Percentiles rank a stretch among this genome's conserved stretches.
Conservation (phyloP, 1,284 basidiomycete genomes). For the Heterobasidion irregulare region DNA sequence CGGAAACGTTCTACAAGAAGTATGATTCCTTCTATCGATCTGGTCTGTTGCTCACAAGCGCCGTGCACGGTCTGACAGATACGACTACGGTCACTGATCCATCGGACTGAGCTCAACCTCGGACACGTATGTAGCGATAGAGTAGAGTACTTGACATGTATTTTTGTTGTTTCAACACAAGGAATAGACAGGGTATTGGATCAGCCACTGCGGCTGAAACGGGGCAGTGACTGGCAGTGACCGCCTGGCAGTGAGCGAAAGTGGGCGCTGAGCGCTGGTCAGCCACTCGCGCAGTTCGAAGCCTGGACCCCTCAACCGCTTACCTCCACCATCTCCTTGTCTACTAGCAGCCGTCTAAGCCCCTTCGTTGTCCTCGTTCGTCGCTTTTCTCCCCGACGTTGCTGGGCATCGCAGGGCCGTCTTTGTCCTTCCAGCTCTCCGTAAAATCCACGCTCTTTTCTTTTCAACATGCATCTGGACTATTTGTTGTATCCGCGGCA, state of each 20-base stretch:
- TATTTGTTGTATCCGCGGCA: constrained; percentile 34
- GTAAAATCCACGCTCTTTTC: constrained; percentile 8
- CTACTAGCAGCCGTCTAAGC: neutral
- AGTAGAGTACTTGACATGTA: neutral
- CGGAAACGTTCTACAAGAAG: constrained; percentile 88
- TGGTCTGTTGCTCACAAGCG: constrained; percentile 5
- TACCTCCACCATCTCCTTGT: neutral
- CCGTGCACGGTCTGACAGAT: constrained; percentile 30
- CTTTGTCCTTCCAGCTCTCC: constrained; percentile 1
- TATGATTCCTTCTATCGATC: constrained; percentile 26
- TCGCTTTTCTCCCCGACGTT: constrained; percentile 15
- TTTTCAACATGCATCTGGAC: constrained; percentile 39
- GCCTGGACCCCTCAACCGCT: neutral
- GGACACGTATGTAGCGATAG: neutral
- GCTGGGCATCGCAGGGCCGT: constrained; percentile 23
- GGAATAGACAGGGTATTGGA: too few species aligned
- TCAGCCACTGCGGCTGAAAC: neutral
- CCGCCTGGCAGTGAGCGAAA: too few species aligned
- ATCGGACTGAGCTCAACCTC: constrained; percentile 3
- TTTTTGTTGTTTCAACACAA: constrained; percentile 9
- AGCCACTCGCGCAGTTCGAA: too few species aligned
- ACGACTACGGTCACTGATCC: constrained; percentile 54
- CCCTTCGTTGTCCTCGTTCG: constrained; percentile 9
- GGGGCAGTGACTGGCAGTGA: too few species aligned
- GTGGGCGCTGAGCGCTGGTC: too few species aligned